phyloP scores from a whole-genome alignment of 2,329 filamentous ascomycete species.

The Colletotrichum plurivorum region DNA sequence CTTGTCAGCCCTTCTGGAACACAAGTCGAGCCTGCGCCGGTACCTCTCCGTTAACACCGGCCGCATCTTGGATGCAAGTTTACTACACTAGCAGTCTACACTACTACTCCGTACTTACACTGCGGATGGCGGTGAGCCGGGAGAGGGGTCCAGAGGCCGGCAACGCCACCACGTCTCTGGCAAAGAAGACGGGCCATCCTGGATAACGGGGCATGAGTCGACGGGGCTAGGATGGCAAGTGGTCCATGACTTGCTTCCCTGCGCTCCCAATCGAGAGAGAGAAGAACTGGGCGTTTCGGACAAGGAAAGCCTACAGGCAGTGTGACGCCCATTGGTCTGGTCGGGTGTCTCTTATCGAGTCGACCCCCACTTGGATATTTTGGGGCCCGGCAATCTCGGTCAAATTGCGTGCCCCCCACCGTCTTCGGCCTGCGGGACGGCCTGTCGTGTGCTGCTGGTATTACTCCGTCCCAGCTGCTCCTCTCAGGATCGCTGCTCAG shows the following conservation, averaged over 20 bases:
- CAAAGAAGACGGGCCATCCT: conserved; percentile 24
- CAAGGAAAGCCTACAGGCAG: conserved; percentile 13
- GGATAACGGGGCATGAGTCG: conserved; percentile 32
- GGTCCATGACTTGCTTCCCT: conserved; percentile 32
- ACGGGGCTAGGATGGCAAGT: conserved; percentile 27
- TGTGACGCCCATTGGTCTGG: conserved; percentile 25
- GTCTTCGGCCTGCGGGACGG: conserved; percentile 23
- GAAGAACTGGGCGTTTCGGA: conserved; percentile 33
- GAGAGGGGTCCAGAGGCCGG: conserved; percentile 19
- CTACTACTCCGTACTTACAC: too few relatives aligned
- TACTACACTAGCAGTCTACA: background rate
- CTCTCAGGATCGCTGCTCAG: background rate
- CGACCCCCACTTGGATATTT: conserved; percentile 34
- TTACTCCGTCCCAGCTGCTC: background rate
- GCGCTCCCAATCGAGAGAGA: conserved; percentile 25
- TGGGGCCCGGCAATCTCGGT: conserved; percentile 41
- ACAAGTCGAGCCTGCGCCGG: conserved; percentile 7
- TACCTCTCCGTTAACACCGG: conserved; percentile 18
- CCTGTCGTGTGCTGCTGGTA: conserved; percentile 25
- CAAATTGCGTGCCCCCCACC: conserved; percentile 38
- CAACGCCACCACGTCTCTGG: conserved; percentile 26
- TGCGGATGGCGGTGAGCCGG: conserved; percentile 38
- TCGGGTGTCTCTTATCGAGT: conserved; percentile 33
- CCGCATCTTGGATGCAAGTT: conserved; percentile 20
- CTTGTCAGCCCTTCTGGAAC: conserved; percentile 36